Base-by-base conservation (phyloP, 352 stramenopile species). In the Aphanomyces astaci region DNA sequence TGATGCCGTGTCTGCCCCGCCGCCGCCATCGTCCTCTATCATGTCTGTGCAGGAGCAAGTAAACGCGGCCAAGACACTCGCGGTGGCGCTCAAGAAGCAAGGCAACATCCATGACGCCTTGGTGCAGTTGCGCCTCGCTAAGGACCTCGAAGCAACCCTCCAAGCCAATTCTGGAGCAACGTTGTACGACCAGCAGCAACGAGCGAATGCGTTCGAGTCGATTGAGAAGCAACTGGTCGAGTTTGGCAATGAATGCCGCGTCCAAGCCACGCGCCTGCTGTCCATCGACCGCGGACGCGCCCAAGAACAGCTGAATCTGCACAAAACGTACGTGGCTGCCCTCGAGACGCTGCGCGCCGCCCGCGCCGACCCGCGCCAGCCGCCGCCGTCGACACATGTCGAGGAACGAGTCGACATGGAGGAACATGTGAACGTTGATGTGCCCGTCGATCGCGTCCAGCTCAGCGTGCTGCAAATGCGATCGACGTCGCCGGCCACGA, bases 221-320 rank as follows among this genome's bases (percentile, higher is more conserved):
- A 72, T 93, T 2, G 85, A 93, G 56, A 64, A 80, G 27, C 25
- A 89, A 19, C 54, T 93, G 33, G 78, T 93, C 1, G 75, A 83
- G 13, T 89, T 86, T 71, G 80, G 73, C 11, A 91, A 93, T 51
- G 63, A 74, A 33, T 76, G 83, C 9, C 82, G 78, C 39, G 25
- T 54, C 0, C 49, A 79, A 28, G 80, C 83, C 25, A 87, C 86
- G 43, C 78, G 82, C 25, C 75, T 78, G 2, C 59, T 93, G 10
- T 71, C 74, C 0, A 64, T 63, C 1, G 76, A 90, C 67, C 77
- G 85, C 28, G 69, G 73, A 31, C 78, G 80, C 17, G 77, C 85
- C 3, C 78, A 77, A 0, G 77, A 79, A 28, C 89, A 78, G 74
- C 60, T 93, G 25, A 71, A 66, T 24, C 85, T 86, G 79, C 71